These are phyloP conservation scores for Malassezia furfur DNA, from an alignment of 1,284 basidiomycete species.

Conservation along the genomic window DNA sequence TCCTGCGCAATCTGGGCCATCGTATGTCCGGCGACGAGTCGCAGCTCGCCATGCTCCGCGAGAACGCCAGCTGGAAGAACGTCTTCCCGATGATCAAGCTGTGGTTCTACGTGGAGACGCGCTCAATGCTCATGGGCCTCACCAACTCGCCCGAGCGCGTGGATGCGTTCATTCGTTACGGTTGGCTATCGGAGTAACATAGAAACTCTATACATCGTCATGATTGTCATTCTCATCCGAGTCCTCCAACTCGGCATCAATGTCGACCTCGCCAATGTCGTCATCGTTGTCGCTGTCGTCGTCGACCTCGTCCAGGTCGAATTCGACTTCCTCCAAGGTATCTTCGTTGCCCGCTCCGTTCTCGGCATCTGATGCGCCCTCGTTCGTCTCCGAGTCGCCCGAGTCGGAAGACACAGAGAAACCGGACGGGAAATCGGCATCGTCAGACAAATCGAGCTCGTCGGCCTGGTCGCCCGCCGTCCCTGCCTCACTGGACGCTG, in stretches of 20 bases:
- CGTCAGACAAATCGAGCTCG: slow-evolving; percentile 10
- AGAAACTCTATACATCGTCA: slow-evolving; percentile 24
- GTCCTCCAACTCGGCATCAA: slow-evolving; percentile 4
- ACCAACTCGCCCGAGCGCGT: slow-evolving; percentile 25
- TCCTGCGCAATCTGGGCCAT: slow-evolving; percentile 34
- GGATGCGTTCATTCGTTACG: slow-evolving; percentile 42
- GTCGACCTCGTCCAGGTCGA: slow-evolving; percentile 7
- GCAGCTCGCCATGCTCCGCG: slow-evolving; percentile 14
- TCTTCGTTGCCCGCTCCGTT: slow-evolving; percentile 7
- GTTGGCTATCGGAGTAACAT: slow-evolving; percentile 32
- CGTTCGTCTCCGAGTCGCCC: slow-evolving; percentile 6
- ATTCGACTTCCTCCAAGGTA: slow-evolving; percentile 1
- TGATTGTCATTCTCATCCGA: slow-evolving; percentile 17
- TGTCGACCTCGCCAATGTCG: neutral
- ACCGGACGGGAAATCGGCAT: slow-evolving; percentile 4
- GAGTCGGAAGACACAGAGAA: slow-evolving; percentile 18
- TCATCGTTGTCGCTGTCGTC: slow-evolving; percentile 9
- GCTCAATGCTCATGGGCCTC: slow-evolving; percentile 24
- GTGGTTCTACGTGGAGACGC: slow-evolving; percentile 38
- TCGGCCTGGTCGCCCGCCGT: neutral
- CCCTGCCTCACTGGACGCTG: neutral
- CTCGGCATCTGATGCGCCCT: slow-evolving; percentile 19
- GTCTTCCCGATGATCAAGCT: slow-evolving; percentile 37
- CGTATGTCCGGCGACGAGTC: slow-evolving; percentile 19
- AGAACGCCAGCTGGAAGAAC: neutral